These are phyloP conservation scores for Emmonsiellopsis sp. DNA, from an alignment of 2,329 filamentous ascomycete genomes.

Conservation along the genomic window DNA sequence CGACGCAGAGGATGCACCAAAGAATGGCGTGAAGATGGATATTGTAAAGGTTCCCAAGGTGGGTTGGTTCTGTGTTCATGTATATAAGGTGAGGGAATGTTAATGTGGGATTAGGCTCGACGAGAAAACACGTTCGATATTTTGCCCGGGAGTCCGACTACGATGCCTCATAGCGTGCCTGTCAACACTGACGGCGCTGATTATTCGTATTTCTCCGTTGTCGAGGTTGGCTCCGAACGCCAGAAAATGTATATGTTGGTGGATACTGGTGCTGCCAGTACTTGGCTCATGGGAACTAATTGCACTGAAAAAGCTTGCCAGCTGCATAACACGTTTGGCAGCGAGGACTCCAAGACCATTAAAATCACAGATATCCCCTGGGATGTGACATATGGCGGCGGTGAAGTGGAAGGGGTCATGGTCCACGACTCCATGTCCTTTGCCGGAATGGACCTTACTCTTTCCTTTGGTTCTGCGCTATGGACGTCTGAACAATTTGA, in stretches of 20 bases:
- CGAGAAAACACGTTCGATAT: conserved; percentile 43
- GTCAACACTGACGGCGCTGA: conserved; percentile 47
- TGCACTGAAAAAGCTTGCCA: conserved; percentile 60
- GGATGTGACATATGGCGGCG: conserved; percentile 65
- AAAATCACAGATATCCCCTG: conserved; percentile 47
- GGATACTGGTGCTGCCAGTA: conserved; percentile 53
- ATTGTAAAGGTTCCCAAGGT: conserved; percentile 26
- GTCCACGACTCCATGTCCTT: conserved; percentile 58
- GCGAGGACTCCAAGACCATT: conserved; percentile 55
- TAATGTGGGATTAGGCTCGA: conserved; percentile 20
- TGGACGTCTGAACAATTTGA: conserved; percentile 64
- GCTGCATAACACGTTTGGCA: conserved; percentile 61
- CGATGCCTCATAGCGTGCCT: conserved; percentile 37
- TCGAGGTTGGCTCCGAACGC: conserved; percentile 41
- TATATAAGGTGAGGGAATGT: background rate
- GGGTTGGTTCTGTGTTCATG: conserved; percentile 1
- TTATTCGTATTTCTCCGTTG: conserved; percentile 44
- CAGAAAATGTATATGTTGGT: conserved; percentile 45
- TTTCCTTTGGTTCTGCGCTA: conserved; percentile 61
- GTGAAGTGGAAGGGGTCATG: conserved; percentile 57
- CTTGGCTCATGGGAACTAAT: conserved; percentile 69
- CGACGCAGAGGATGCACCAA: conserved; percentile 8
- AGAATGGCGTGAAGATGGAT: conserved; percentile 23
- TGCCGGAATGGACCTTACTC: conserved; percentile 49
- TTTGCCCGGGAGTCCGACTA: conserved; percentile 29